A percentile compares a stretch with the other conserved stretches of the same genome.
Conservation (phyloP, 306 rosid genomes). For the Crataegus laevigata region DNA sequence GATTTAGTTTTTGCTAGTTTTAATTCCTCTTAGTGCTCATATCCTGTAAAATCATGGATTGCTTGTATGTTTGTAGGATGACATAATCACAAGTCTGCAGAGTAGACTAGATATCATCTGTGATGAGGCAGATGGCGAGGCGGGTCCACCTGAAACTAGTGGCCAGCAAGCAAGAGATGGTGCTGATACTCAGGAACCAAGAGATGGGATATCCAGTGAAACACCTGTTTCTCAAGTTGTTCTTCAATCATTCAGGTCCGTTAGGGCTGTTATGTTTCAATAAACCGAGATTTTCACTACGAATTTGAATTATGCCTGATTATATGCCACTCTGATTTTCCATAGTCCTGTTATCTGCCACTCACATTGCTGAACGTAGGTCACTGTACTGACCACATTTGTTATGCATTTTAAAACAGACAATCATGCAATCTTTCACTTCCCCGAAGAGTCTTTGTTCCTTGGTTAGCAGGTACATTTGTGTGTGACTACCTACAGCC, state of each 20-base stretch:
- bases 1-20: background rate
- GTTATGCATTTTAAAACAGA: slow-evolving; percentile 34
- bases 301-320: background rate
- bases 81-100: slow-evolving; percentile 70
- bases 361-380: background rate
- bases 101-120: slow-evolving; percentile 89
- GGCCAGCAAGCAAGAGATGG: slow-evolving; percentile 27
- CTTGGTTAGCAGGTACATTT: slow-evolving; percentile 67
- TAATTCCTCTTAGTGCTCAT: background rate
- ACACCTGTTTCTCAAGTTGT: slow-evolving; percentile 44
- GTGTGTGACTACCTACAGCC: slow-evolving; percentile 87
- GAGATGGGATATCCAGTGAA: slow-evolving; percentile 35
- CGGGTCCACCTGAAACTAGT: slow-evolving; percentile 26
- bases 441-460: slow-evolving; percentile 87
- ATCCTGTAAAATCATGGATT: background rate
- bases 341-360: background rate
- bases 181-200: slow-evolving; percentile 30
- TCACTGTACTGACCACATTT: background rate
- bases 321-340: background rate
- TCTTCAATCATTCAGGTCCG: slow-evolving; percentile 50
- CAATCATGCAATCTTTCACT: slow-evolving; percentile 58
- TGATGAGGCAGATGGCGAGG: slow-evolving; percentile 65
- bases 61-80: slow-evolving; percentile 45
- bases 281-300: background rate
- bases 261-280: background rate